Percentiles rank a stretch among this genome's conserved stretches.
Evolutionary conservation across 495 filamentous ascomycete species (phyloP).

Genomic region (Penicillium daleae): DNA sequence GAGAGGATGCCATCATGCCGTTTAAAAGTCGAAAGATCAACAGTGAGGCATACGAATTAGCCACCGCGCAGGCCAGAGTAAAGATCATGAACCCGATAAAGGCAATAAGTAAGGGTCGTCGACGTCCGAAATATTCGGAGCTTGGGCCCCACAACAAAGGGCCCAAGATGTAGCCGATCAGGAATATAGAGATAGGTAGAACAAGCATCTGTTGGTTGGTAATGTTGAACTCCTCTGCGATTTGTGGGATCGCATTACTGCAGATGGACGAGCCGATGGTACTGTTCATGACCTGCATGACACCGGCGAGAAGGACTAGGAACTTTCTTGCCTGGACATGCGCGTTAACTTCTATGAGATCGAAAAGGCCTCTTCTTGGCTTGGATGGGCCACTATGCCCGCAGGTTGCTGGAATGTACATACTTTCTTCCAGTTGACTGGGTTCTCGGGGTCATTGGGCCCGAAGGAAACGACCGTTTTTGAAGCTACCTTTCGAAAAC

Average conservation of each 20-base stretch:
- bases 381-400: not conserved
- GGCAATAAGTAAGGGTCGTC: constrained; percentile 57
- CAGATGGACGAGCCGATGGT: constrained; percentile 74
- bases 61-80: constrained; percentile 68
- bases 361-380: not conserved
- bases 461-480: constrained; percentile 44
- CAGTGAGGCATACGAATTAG: constrained; percentile 64
- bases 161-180: constrained; percentile 69
- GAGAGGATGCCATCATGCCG: constrained; percentile 66
- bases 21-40: constrained; percentile 68
- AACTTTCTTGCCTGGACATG: constrained; percentile 54
- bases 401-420: not conserved
- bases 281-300: constrained; percentile 70
- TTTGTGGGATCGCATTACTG: constrained; percentile 62
- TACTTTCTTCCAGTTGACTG: constrained; percentile 60
- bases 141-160: constrained; percentile 68
- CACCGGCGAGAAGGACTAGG: constrained; percentile 57
- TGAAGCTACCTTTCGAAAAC: constrained; percentile 37
- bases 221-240: constrained; percentile 61
- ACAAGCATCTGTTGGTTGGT: constrained; percentile 59
- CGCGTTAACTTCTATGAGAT: constrained; percentile 10
- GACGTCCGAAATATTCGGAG: constrained; percentile 70
- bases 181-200: constrained; percentile 75
- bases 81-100: constrained; percentile 69
- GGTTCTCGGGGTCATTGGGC: constrained; percentile 67